Evolutionary conservation across 768 basidiomycete genomes (phyloP).

Genomic region (Tylopilus vinaceipallidus): DNA sequence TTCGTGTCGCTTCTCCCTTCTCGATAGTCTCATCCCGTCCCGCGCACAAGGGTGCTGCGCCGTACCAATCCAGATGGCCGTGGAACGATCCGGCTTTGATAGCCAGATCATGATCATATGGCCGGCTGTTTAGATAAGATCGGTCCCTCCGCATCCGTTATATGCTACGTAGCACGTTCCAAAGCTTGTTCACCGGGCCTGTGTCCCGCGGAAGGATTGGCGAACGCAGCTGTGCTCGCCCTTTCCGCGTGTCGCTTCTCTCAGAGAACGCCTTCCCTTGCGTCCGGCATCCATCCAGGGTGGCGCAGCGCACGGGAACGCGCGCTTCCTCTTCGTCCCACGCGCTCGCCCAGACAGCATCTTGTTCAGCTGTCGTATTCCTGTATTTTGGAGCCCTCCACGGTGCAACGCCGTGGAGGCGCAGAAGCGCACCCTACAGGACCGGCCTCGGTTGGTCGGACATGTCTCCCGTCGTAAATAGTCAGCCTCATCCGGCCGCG

Average conservation of each 20-base stretch:
- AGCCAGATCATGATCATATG: conserved; percentile 8
- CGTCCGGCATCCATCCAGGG: conserved; percentile 12
- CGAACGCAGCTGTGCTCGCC: conserved; percentile 8
- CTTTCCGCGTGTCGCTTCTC: conserved; percentile 15
- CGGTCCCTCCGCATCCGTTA: not conserved
- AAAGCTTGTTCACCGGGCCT: not conserved
- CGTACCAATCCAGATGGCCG: no score
- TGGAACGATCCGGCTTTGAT: not conserved
- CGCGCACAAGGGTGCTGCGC: not conserved
- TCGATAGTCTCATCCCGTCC: not conserved
- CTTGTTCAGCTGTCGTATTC: not conserved
- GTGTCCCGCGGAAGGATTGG: conserved; percentile 7
- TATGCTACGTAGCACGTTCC: not conserved
- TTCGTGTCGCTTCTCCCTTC: not conserved
- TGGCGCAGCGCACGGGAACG: conserved; percentile 6
- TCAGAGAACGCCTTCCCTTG: conserved; percentile 18
- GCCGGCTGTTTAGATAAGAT: conserved; percentile 21
- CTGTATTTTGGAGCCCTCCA: conserved; percentile 1
- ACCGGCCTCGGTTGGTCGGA: conserved; percentile 8
- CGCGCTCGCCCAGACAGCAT: not conserved
- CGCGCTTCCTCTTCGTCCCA: conserved; percentile 1
- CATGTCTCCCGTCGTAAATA: not conserved
- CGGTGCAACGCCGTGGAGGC: conserved; percentile 7
- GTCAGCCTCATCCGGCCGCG: no score
- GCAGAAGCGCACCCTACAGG: not conserved